These are phyloP conservation scores for Moniliophthora roreri DNA, from an alignment of 1,284 basidiomycete species.

Conservation along the genomic window DNA sequence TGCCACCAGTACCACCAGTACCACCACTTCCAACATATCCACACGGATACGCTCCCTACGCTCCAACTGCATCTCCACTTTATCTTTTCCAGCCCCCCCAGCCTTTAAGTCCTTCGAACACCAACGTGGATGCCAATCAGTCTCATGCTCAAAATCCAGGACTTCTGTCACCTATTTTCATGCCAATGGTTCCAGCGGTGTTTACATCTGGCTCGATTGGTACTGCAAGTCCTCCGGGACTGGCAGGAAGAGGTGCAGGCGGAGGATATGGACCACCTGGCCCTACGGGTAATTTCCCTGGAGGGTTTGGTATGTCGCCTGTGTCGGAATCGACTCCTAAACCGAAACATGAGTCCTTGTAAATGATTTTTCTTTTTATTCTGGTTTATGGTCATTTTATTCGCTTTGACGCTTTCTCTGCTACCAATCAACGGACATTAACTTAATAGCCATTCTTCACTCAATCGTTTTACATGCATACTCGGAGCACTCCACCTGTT, in stretches of 20 bases:
- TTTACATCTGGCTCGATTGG: not conserved
- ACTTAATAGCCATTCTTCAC: too few species aligned
- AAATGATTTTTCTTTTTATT: too few species aligned
- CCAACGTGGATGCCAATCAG: not conserved
- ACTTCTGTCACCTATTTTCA: not conserved
- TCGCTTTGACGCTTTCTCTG: too few species aligned
- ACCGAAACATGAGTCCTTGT: too few species aligned
- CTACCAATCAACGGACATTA: too few species aligned
- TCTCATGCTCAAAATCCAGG: not conserved
- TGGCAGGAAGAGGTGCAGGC: conserved; percentile 1
- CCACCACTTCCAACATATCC: not conserved
- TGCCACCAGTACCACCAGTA: too few species aligned
- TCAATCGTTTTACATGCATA: too few species aligned
- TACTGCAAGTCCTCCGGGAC: not conserved
- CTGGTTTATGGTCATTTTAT: too few species aligned
- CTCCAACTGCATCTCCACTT: not conserved
- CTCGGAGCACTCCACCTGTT: too few species aligned
- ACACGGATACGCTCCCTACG: not conserved
- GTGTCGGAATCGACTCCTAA: not conserved
- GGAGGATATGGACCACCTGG: not conserved
- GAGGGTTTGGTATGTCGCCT: not conserved
- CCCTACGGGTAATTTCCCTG: not conserved
- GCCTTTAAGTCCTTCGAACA: not conserved
- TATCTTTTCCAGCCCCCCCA: not conserved
- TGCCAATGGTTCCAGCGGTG: not conserved